Conservation (phyloP, 805 yeast species). For the Ogataea wickerhamii region DNA sequence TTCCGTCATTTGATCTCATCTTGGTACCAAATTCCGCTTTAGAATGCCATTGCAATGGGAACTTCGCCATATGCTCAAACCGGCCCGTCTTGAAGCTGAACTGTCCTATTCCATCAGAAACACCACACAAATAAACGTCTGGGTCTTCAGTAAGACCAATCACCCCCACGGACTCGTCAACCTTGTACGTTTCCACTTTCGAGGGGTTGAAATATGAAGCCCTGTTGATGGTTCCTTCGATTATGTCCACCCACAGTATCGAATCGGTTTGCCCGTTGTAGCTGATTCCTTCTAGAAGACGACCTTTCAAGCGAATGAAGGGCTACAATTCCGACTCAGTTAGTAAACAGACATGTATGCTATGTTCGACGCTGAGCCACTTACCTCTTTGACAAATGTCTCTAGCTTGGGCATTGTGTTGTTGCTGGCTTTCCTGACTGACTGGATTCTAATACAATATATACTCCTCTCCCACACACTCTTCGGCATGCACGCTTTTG, state of each 20-base stretch:
- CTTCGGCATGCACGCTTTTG: too few relatives aligned
- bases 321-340: slow-evolving; percentile 13
- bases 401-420: not conserved
- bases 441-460: too few relatives aligned
- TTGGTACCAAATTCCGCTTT: slow-evolving; percentile 19
- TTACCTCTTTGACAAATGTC: slow-evolving; percentile 9
- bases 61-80: slow-evolving; percentile 38
- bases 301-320: slow-evolving; percentile 32
- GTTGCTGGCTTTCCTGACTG: too few relatives aligned
- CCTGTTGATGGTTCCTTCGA: slow-evolving; percentile 38
- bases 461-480: too few relatives aligned
- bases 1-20: slow-evolving; percentile 78
- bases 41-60: slow-evolving; percentile 37
- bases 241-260: slow-evolving; percentile 47
- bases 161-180: slow-evolving; percentile 58
- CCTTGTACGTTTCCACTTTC: slow-evolving; percentile 33
- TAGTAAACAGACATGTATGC: not conserved
- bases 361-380: slow-evolving; percentile 3
- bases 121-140: slow-evolving; percentile 56
- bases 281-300: slow-evolving; percentile 65
- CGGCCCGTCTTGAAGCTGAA: slow-evolving; percentile 41
- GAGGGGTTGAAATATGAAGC: slow-evolving; percentile 27
- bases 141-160: slow-evolving; percentile 61
- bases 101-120: slow-evolving; percentile 59
- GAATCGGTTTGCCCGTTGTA: slow-evolving; percentile 55